These are phyloP conservation scores for Gracilaria vermiculophylla DNA, from an alignment of 23 red algal species.

Conservation along the genomic window DNA sequence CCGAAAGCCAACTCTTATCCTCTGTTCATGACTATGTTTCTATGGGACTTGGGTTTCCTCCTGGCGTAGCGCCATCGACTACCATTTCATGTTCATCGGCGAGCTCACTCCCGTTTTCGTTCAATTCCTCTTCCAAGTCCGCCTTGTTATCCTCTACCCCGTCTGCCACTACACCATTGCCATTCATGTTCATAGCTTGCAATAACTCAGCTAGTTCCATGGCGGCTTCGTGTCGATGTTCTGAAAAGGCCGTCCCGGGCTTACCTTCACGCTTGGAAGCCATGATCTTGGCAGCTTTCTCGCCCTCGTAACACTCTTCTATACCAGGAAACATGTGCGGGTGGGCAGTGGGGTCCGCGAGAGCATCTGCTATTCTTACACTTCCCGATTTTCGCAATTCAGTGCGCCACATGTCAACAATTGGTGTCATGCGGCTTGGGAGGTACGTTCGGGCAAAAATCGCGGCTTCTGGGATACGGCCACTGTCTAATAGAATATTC, in stretches of 20 bases:
- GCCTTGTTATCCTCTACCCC: conserved; percentile 21
- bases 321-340: conserved; percentile 82
- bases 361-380: conserved; percentile 74
- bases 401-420: conserved; percentile 82
- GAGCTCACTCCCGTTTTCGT: background rate
- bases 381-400: conserved; percentile 70
- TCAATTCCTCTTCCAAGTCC: background rate
- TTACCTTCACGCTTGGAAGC: conserved; percentile 36
- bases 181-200: conserved; percentile 70
- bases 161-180: conserved; percentile 25
- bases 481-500: conserved; percentile 63
- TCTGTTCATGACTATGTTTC: conserved; percentile 12
- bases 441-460: conserved; percentile 90
- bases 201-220: conserved; percentile 67
- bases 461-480: conserved; percentile 86
- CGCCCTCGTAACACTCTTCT: conserved; percentile 52
- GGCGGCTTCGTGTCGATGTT: conserved; percentile 66
- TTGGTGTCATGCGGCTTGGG: conserved; percentile 52
- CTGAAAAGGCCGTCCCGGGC: conserved; percentile 42
- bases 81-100: background rate
- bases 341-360: conserved; percentile 82
- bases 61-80: background rate
- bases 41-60: background rate
- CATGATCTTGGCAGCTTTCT: conserved; percentile 57
- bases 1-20: background rate